phyloP scores from a whole-genome alignment of 805 yeast species.

The Metschnikowia koreensis region DNA sequence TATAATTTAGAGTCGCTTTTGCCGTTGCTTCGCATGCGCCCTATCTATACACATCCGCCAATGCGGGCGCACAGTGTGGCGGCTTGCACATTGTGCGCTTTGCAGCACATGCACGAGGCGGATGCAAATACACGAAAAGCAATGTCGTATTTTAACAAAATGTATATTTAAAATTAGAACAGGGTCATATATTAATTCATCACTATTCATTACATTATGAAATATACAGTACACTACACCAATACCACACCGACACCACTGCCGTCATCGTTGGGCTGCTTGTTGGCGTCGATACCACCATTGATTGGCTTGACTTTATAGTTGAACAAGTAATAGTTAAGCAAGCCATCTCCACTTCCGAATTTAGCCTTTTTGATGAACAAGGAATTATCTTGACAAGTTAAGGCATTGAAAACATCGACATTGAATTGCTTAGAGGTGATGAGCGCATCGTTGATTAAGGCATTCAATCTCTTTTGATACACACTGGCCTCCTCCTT shows the following conservation, averaged over 20 bases:
- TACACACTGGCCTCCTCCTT: slow-evolving; percentile 39
- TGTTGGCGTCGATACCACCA: slow-evolving; percentile 71
- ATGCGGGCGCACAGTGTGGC: slow-evolving; percentile 3
- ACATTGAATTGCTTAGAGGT: slow-evolving; percentile 64
- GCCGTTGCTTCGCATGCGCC: not conserved
- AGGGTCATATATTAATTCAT: not conserved
- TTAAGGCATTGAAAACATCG: slow-evolving; percentile 92
- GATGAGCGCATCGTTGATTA: slow-evolving; percentile 74
- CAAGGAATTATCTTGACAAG: slow-evolving; percentile 84
- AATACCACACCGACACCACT: slow-evolving; percentile 92
- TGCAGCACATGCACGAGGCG: not conserved
- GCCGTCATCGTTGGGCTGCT: slow-evolving; percentile 50
- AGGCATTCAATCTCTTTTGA: slow-evolving; percentile 54
- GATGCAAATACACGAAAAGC: not conserved
- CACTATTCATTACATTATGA: not conserved
- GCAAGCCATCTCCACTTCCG: slow-evolving; percentile 89
- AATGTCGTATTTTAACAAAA: not conserved
- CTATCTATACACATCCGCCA: not conserved
- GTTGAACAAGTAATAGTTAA: slow-evolving; percentile 90
- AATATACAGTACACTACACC: slow-evolving; percentile 41
- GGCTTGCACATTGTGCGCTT: not conserved
- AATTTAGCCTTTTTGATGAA: slow-evolving; percentile 82
- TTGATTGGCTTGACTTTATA: slow-evolving; percentile 76
- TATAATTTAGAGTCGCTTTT: not conserved
- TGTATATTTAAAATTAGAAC: not conserved